Base-by-base conservation (phyloP, 441 rosid genomes). In the Metrosideros polymorpha region DNA sequence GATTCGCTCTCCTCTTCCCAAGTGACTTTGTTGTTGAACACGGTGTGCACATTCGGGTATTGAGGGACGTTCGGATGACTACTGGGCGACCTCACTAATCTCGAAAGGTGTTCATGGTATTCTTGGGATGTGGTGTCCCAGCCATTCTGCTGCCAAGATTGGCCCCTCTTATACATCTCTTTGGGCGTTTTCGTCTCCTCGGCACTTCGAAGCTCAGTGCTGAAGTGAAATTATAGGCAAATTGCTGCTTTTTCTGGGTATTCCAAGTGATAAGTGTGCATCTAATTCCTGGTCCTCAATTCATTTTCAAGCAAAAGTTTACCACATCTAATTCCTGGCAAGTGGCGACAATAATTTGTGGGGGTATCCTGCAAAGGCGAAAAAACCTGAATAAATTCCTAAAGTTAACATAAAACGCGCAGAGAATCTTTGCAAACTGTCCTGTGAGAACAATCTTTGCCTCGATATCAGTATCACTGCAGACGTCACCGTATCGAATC, bases 181-280 rank as follows among this genome's bases (percentile, higher is more conserved):
- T 22, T 27, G 10, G n/a, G 79, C 79, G 79, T 12, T 39, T 71
- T 71, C 47, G 22, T 10, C 17, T 71, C 47, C 30, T 56, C 15
- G 7, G 22, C 47, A 71, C n/a, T 39, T 71, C 17, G 14, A 39
- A 71, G 47, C 2, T 39, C 79, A 10, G 79, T 39, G 14, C n/a
- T 39, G n/a, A 39, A 71, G 47, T 71, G 49, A n/a, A 86, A 89
- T 90, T 91, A 92, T 94, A 89, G 91, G 83, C 88, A 22, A 52
- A 27, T 39, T 71, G 79, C 49, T 71, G 27, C 24, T 53, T 45
- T 24, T 29, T 35, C 30, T 32, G 66, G 86, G 86, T 88, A 91
- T 90, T 88, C 92, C 84, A 22, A n/a, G 39, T 35, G 89, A 89
- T 89, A 86, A 82, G 63, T 30, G 85, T 39, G 92, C 88, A 91